A percentile compares a stretch with the other conserved stretches of the same genome.
Evolutionary conservation across 139 green algal species (phyloP).

Genomic region (Ulvella scutata): DNA sequence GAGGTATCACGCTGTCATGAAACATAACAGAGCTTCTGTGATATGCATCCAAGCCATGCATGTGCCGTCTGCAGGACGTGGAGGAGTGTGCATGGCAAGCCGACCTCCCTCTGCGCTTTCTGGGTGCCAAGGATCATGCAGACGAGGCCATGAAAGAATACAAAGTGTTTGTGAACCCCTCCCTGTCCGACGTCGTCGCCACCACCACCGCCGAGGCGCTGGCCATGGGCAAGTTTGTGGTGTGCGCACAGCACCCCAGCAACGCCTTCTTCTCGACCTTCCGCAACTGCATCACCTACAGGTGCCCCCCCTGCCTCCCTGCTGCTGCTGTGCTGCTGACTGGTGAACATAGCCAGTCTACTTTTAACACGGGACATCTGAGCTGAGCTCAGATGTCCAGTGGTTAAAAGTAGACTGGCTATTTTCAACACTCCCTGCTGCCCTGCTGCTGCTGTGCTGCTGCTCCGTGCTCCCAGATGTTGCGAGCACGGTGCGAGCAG

Average conservation of each 20-base stretch:
- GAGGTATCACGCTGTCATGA: too few species aligned
- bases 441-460: not conserved
- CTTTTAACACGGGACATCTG: too few species aligned
- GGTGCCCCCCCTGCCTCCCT: not conserved
- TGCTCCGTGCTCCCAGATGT: not conserved
- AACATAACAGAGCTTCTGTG: too few species aligned
- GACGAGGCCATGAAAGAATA: slow-evolving; percentile 16
- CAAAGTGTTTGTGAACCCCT: slow-evolving; percentile 90
- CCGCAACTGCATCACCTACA: slow-evolving; percentile 78
- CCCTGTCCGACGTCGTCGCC: slow-evolving; percentile 85
- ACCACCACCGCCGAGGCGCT: slow-evolving; percentile 96
- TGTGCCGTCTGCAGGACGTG: not conserved
- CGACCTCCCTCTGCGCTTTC: not conserved
- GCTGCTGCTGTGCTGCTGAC: not conserved
- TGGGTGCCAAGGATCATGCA: not conserved
- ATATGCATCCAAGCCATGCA: too few species aligned
- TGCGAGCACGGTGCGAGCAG: too few species aligned
- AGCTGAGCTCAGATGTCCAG: too few species aligned
- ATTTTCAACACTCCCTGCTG: too few species aligned
- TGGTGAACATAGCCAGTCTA: too few species aligned
- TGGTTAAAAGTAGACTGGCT: too few species aligned
- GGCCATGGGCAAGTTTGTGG: slow-evolving; percentile 96
- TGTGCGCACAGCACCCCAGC: slow-evolving; percentile 85
- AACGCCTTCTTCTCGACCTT: slow-evolving; percentile 89
- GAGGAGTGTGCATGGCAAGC: not conserved